These are phyloP conservation scores for Malus hybrid DNA, from an alignment of 331 rosid genomes.

Conservation along the genomic window DNA sequence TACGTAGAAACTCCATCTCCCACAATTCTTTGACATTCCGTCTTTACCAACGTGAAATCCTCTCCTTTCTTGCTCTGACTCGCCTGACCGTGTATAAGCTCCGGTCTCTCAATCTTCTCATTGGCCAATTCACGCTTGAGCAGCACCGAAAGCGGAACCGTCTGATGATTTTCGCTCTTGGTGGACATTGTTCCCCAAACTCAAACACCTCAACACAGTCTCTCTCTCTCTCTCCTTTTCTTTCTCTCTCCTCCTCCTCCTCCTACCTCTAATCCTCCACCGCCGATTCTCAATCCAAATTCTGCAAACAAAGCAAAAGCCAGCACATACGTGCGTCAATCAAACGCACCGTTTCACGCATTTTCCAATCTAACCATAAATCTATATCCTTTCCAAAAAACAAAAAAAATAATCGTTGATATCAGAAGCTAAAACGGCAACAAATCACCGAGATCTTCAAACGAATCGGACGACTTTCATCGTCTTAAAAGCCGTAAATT, in stretches of 20 bases:
- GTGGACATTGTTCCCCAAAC: slow-evolving; percentile 50
- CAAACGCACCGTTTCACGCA: slow-evolving; percentile 1
- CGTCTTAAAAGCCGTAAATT: background rate
- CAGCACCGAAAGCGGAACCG: slow-evolving; percentile 81
- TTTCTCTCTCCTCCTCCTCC: background rate
- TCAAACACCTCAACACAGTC: background rate
- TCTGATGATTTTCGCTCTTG: slow-evolving; percentile 51
- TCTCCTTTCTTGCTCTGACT: slow-evolving; percentile 91
- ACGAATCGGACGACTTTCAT: background rate
- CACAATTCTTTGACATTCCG: slow-evolving; percentile 73
- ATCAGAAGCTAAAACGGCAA: background rate
- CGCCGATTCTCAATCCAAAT: slow-evolving; percentile 13
- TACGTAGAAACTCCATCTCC: slow-evolving; percentile 88
- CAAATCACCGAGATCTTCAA: slow-evolving; percentile 14
- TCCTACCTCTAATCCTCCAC: slow-evolving; percentile 34
- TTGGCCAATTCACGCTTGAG: slow-evolving; percentile 75
- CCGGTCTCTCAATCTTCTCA: slow-evolving; percentile 82
- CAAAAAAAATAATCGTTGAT: background rate
- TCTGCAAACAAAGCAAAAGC: slow-evolving; percentile 21
- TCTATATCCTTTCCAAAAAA: background rate
- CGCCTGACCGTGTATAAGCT: slow-evolving; percentile 64
- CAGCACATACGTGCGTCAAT: background rate
- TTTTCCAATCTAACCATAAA: background rate
- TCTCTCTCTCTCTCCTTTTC: too few relatives aligned
- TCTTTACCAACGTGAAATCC: slow-evolving; percentile 72